These are phyloP conservation scores for Harringtonia lauricola DNA, from an alignment of 2,329 filamentous ascomycete genomes.

Conservation along the genomic window DNA sequence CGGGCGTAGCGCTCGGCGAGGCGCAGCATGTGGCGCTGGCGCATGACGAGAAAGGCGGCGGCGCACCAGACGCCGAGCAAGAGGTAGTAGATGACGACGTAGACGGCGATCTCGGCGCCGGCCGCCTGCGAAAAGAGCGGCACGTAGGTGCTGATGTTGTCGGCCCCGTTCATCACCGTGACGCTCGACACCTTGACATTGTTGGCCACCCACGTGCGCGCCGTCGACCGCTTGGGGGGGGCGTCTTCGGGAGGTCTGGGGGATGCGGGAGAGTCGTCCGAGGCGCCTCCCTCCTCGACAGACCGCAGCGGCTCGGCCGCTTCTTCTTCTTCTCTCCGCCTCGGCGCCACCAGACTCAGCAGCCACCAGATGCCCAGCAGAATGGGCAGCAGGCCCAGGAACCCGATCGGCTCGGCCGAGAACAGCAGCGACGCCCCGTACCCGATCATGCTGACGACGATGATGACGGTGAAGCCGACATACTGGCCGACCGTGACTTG, in stretches of 20 bases:
- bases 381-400: conserved; percentile 21
- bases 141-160: conserved; percentile 24
- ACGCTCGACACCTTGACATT: conserved; percentile 19
- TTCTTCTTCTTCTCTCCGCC: conserved; percentile 5
- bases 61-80: conserved; percentile 21
- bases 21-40: conserved; percentile 18
- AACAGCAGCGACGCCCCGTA: conserved; percentile 20
- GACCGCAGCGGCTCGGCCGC: too few relatives aligned
- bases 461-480: conserved; percentile 22
- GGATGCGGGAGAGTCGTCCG: too few relatives aligned
- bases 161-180: conserved; percentile 23
- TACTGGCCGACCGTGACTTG: conserved; percentile 18
- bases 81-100: conserved; percentile 21
- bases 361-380: conserved; percentile 21
- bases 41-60: conserved; percentile 18
- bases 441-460: conserved; percentile 23
- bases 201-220: conserved; percentile 8
- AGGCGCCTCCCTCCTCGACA: too few relatives aligned
- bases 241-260: too few relatives aligned
- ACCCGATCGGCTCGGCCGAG: conserved; percentile 23
- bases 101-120: conserved; percentile 21
- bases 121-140: conserved; percentile 22
- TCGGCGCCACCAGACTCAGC: conserved; percentile 12
- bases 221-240: not conserved
- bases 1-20: conserved; percentile 16